Base-by-base conservation (phyloP, 2,329 filamentous ascomycete genomes). In the Aspergillus uvarum region DNA sequence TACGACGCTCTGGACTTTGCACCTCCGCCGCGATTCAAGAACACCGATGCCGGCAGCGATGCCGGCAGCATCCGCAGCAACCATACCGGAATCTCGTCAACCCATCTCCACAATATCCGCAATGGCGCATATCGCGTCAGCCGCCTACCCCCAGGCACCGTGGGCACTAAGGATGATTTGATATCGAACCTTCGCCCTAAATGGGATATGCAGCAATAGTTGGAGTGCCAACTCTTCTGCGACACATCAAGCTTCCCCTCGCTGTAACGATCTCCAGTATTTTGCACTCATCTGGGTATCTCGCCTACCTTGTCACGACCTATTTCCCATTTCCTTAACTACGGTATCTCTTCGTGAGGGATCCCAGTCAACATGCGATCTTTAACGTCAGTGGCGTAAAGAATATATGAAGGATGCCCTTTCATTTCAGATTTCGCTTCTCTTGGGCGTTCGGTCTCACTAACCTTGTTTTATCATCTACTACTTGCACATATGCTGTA, bases 71-170 rank as follows among this genome's bases (percentile, higher is more conserved):
- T 82, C 51, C 84, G 84, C 68, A 91, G 90, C 76, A 91, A 91
- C 79, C 84, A 87, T 53, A 91, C 87, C 48, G 92, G 90, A 54
- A 87, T 96, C 68, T 96, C 91, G 5, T 82, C 86, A 4, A 78
- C 83, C 54, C 85, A 92, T 71, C 79, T 86, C 54, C 81, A 87
- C 62, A 89, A 91, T 68, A 87, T 96, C 68, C 90, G 92, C 65
- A 85, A 80, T 59, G 93, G 93, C 65, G 92, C 92, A 50, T 94
- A 96, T 70, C 90, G 93, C 63, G 86, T 97, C 65, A 95, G 91
- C 72, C 87, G 90, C 53, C 84, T 97, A 62, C 92, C 93, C 0
- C 88, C 87, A 59, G 91, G 93, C 67, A 85, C 88, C 48, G 91
- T 96, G 59, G 93, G 92, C 65, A 92, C 91, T 3, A 83, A 83